phyloP scores from a whole-genome alignment of 2,329 filamentous ascomycete species.

The Lojkania enalia region DNA sequence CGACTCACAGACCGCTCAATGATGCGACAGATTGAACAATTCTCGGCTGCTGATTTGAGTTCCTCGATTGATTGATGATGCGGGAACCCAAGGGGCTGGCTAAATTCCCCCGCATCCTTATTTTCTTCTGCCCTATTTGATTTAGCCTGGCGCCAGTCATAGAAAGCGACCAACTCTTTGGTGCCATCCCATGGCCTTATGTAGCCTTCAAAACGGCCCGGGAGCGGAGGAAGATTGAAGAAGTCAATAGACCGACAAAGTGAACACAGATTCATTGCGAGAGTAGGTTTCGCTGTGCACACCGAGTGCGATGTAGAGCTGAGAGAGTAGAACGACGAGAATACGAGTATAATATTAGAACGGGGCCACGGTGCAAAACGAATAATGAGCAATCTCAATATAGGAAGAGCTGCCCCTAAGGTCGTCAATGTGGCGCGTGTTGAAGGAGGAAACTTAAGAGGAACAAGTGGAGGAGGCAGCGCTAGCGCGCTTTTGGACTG shows the following conservation, averaged over 20 bases:
- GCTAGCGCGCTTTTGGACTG: too few species aligned
- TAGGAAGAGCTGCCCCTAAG: too few species aligned
- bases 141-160: neutral
- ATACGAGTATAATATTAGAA: too few species aligned
- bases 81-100: slow-evolving; percentile 12
- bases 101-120: slow-evolving; percentile 11
- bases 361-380: too few species aligned
- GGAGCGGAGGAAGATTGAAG: slow-evolving; percentile 9
- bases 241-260: slow-evolving; percentile 10
- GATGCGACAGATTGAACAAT: slow-evolving; percentile 14
- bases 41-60: slow-evolving; percentile 10
- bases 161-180: slow-evolving; percentile 4
- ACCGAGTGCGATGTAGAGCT: too few species aligned
- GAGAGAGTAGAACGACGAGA: too few species aligned
- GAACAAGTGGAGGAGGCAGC: too few species aligned
- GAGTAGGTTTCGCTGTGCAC: too few species aligned
- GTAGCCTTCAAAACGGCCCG: slow-evolving; percentile 4
- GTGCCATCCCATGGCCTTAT: slow-evolving; percentile 5
- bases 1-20: slow-evolving; percentile 7
- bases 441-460: too few species aligned
- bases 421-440: too few species aligned
- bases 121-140: slow-evolving; percentile 3
- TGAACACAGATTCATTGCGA: slow-evolving; percentile 10
- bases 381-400: too few species aligned
- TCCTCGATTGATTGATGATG: slow-evolving; percentile 16